These are phyloP conservation scores for Fagopyrum esculentum DNA, from an alignment of 148 eudicot species.

Conservation along the genomic window DNA sequence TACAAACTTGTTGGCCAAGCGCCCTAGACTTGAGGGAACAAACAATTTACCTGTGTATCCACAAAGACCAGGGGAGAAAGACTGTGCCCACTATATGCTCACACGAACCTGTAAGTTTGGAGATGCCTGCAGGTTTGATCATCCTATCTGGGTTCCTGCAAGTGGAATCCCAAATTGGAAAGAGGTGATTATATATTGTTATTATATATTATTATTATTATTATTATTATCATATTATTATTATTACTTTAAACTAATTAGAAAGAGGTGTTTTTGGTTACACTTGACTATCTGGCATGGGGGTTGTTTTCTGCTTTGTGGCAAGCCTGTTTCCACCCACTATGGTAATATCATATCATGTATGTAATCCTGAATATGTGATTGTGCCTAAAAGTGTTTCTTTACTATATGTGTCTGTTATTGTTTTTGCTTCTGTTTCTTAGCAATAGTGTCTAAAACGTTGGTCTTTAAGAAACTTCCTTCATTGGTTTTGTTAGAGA, in stretches of 20 bases:
- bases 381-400: too few species aligned
- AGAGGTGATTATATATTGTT: slow-evolving; percentile 78
- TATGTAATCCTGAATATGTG: too few species aligned
- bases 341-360: too few species aligned
- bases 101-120: slow-evolving; percentile 99
- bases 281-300: too few species aligned
- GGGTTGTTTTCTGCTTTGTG: too few species aligned
- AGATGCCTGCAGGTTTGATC: slow-evolving; percentile 98
- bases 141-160: slow-evolving; percentile 97
- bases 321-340: too few species aligned
- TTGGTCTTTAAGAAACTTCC: too few species aligned
- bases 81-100: slow-evolving; percentile 95
- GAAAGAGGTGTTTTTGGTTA: neutral
- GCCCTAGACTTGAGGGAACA: slow-evolving; percentile 83
- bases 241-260: slow-evolving; percentile 12
- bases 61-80: slow-evolving; percentile 98
- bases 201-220: slow-evolving; percentile 16
- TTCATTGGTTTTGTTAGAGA: too few species aligned
- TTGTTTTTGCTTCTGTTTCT: too few species aligned
- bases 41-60: slow-evolving; percentile 87
- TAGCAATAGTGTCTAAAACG: too few species aligned
- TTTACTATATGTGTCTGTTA: too few species aligned
- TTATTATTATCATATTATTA: slow-evolving; percentile 10
- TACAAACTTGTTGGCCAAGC: slow-evolving; percentile 78
- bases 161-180: slow-evolving; percentile 99